These are phyloP conservation scores for Chlorella sorokiniana DNA, from an alignment of 139 green algal genomes.

Conservation along the genomic window DNA sequence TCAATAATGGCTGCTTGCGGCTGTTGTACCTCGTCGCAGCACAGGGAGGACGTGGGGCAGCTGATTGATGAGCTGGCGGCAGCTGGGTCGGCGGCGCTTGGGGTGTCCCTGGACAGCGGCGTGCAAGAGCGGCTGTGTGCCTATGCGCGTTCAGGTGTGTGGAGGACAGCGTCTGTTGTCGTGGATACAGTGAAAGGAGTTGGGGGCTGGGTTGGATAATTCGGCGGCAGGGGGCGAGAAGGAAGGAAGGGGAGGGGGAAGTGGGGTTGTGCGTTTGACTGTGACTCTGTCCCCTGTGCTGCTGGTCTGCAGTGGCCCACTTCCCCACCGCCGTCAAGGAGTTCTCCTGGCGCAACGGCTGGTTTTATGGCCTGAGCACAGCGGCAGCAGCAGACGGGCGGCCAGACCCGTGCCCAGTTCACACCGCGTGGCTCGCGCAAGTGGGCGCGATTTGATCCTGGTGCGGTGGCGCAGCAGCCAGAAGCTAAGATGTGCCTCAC, in stretches of 20 bases:
- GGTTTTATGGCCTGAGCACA: conserved; percentile 83
- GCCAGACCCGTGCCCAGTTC: conserved; percentile 88
- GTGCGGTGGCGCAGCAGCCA: not conserved
- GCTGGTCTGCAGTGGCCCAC: conserved; percentile 74
- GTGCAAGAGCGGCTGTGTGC: conserved; percentile 73
- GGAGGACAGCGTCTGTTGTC: not conserved
- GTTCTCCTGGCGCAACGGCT: conserved; percentile 98
- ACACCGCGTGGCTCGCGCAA: conserved; percentile 85
- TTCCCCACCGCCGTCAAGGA: conserved; percentile 99
- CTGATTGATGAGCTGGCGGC: conserved; percentile 89
- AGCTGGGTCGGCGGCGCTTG: conserved; percentile 67
- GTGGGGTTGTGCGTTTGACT: not conserved
- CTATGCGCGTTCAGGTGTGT: conserved; percentile 72
- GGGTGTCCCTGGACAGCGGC: conserved; percentile 65
- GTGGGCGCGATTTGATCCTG: conserved; percentile 71
- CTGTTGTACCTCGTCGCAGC: conserved; percentile 15
- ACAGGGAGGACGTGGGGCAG: conserved; percentile 61
- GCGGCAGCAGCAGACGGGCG: conserved; percentile 56
- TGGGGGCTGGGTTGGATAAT: too few species aligned
- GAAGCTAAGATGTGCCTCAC: not conserved
- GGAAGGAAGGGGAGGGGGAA: too few species aligned
- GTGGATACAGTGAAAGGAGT: too few species aligned
- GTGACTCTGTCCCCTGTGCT: not conserved
- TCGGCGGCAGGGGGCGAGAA: too few species aligned
- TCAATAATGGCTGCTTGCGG: not conserved